Evolutionary conservation across 345 rosid genomes (phyloP).

Genomic region (Salix koriyanagi): DNA sequence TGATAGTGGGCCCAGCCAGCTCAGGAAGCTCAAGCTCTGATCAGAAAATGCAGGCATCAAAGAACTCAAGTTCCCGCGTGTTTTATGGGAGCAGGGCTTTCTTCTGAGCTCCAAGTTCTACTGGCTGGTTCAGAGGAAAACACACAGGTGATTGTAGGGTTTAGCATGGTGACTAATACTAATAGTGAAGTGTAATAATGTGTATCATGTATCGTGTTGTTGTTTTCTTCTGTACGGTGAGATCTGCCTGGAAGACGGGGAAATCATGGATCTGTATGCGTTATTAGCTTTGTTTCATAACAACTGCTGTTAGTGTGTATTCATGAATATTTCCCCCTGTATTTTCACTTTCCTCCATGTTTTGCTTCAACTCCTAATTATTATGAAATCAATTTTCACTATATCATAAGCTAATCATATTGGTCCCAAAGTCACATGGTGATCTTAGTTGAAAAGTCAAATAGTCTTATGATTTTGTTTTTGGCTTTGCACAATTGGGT

Average conservation of each 20-base stretch:
- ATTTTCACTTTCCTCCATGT: slow-evolving; percentile 11
- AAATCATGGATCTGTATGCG: slow-evolving; percentile 47
- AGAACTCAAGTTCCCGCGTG: slow-evolving; percentile 78
- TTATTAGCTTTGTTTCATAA: slow-evolving; percentile 33
- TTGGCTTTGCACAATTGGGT: slow-evolving; percentile 5
- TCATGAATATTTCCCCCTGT: slow-evolving; percentile 30
- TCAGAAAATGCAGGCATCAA: slow-evolving; percentile 59
- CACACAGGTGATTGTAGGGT: slow-evolving; percentile 67
- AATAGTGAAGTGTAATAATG: slow-evolving; percentile 50
- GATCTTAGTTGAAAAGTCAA: slow-evolving; percentile 11
- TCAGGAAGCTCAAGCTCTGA: slow-evolving; percentile 87
- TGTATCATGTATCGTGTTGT: slow-evolving; percentile 50
- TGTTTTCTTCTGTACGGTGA: slow-evolving; percentile 51
- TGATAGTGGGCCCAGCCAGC: slow-evolving; percentile 62
- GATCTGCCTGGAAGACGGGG: slow-evolving; percentile 38
- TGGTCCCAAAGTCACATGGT: slow-evolving; percentile 29
- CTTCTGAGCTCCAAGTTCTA: slow-evolving; percentile 53
- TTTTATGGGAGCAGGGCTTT: slow-evolving; percentile 97
- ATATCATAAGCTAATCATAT: slow-evolving; percentile 26
- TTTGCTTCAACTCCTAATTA: slow-evolving; percentile 25
- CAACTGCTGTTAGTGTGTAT: slow-evolving; percentile 39
- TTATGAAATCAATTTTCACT: slow-evolving; percentile 26
- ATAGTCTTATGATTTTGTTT: slow-evolving; percentile 29
- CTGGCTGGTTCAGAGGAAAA: slow-evolving; percentile 38
- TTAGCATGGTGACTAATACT: slow-evolving; percentile 69